Conservation (phyloP, 495 filamentous ascomycete species). For the Penicillium bovifimosum region DNA sequence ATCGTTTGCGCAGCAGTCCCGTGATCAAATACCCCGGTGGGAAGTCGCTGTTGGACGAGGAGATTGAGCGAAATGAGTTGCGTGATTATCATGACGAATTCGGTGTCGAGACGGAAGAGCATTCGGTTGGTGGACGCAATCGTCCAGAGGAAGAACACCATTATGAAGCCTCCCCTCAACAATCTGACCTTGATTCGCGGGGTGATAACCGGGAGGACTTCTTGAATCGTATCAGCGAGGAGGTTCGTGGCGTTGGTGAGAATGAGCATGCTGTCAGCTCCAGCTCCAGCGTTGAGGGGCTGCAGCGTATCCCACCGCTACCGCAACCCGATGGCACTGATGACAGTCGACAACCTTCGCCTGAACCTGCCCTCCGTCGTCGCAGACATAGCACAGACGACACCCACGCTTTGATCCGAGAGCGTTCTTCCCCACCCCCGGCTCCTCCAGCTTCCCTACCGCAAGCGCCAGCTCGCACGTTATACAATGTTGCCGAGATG, state of each 20-base stretch:
- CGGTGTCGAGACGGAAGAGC: conserved; percentile 53
- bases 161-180: conserved; percentile 14
- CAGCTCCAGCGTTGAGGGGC: neutral
- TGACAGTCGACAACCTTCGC: neutral
- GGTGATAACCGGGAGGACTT: conserved; percentile 15
- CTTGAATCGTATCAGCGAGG: conserved; percentile 16
- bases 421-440: conserved; percentile 13
- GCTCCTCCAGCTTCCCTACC: conserved; percentile 14
- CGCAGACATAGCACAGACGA: conserved; percentile 27
- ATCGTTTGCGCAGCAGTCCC: conserved; percentile 80
- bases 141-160: conserved; percentile 33
- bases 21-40: conserved; percentile 88
- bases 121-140: conserved; percentile 29
- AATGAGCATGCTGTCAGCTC: conserved; percentile 13
- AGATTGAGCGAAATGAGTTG: conserved; percentile 90
- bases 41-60: conserved; percentile 86
- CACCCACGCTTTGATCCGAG: conserved; percentile 15
- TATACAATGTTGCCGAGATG: conserved; percentile 86
- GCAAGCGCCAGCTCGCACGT: conserved; percentile 43
- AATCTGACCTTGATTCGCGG: conserved; percentile 8
- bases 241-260: conserved; percentile 21
- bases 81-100: conserved; percentile 89
- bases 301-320: neutral
- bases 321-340: neutral
- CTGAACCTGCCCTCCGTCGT: conserved; percentile 15